These are phyloP conservation scores for Cyberlindnera samutprakarnensis DNA, from an alignment of 805 yeast species.

Conservation along the genomic window DNA sequence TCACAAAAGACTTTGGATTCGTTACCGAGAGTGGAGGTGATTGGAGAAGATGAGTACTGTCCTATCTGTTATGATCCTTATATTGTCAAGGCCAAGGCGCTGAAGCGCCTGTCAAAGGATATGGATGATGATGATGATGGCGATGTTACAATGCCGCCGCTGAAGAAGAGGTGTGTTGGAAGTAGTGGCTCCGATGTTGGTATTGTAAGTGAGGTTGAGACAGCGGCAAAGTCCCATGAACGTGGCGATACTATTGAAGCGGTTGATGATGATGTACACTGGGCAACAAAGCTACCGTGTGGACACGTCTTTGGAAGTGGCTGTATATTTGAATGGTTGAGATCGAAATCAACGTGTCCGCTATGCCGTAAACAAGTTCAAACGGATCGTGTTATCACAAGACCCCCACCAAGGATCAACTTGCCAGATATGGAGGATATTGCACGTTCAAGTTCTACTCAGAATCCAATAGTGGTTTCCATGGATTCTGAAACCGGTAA, in stretches of 20 bases:
- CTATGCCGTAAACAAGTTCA: slow-evolving; percentile 55
- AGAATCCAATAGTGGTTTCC: slow-evolving; percentile 13
- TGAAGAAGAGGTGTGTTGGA: slow-evolving; percentile 14
- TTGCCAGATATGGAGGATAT: slow-evolving; percentile 19
- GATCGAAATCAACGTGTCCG: slow-evolving; percentile 71
- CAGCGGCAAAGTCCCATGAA: not conserved
- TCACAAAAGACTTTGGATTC: slow-evolving; percentile 44
- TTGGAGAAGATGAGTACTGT: slow-evolving; percentile 34
- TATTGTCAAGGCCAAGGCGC: no score
- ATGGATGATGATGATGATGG: slow-evolving; percentile 2
- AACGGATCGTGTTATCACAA: slow-evolving; percentile 4
- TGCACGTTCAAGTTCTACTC: no score
- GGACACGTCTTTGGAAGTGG: slow-evolving; percentile 78
- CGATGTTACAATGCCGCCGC: slow-evolving; percentile 14
- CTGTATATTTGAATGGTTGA: slow-evolving; percentile 84
- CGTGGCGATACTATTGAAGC: no score
- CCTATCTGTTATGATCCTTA: slow-evolving; percentile 63
- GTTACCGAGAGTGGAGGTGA: slow-evolving; percentile 31
- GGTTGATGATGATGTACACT: slow-evolving; percentile 37
- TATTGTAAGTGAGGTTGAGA: not conserved
- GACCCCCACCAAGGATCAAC: slow-evolving; percentile 16
- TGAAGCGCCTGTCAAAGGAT: no score
- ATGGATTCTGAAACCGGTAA: slow-evolving; percentile 15
- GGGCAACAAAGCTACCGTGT: slow-evolving; percentile 74
- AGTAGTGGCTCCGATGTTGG: no score